These are phyloP conservation scores for Trichoderma simmonsii DNA, from an alignment of 2,329 filamentous ascomycete species.

Conservation along the genomic window DNA sequence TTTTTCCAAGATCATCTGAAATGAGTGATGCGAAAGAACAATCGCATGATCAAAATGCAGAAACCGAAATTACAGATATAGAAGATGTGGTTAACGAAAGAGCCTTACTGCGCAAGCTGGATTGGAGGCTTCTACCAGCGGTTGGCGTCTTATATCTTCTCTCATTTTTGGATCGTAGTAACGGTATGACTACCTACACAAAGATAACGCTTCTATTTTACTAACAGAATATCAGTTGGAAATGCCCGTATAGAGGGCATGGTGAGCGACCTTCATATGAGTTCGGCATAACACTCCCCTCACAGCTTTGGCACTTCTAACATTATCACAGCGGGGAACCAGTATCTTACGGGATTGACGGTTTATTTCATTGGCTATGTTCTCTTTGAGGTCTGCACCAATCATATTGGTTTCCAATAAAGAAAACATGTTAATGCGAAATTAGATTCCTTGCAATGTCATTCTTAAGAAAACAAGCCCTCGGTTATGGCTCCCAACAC, in stretches of 20 bases:
- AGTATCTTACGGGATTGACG: conserved; percentile 64
- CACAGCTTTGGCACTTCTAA: background rate
- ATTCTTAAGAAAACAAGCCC: conserved; percentile 60
- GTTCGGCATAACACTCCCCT: conserved; percentile 31
- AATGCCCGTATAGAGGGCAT: conserved; percentile 58
- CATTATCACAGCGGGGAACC: conserved; percentile 47
- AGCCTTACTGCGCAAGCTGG: conserved; percentile 55
- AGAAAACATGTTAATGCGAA: background rate
- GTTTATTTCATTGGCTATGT: conserved; percentile 64
- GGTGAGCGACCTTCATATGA: conserved; percentile 49
- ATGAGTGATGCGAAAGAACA: background rate
- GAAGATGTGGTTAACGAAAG: conserved; percentile 48
- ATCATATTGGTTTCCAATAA: background rate
- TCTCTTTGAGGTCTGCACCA: conserved; percentile 46
- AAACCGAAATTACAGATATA: background rate
- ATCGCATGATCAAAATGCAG: background rate
- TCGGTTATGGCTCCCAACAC: conserved; percentile 53
- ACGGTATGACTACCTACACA: conserved; percentile 43
- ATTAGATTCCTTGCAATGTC: conserved; percentile 58
- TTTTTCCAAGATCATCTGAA: background rate
- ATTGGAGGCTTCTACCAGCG: conserved; percentile 49
- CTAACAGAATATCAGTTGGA: conserved; percentile 43
- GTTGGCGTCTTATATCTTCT: conserved; percentile 55
- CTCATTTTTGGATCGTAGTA: conserved; percentile 56
- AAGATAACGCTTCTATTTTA: conserved; percentile 27